Evolutionary conservation across 2,329 filamentous ascomycete species (phyloP).

Genomic region (Aspergillus neotritici): DNA sequence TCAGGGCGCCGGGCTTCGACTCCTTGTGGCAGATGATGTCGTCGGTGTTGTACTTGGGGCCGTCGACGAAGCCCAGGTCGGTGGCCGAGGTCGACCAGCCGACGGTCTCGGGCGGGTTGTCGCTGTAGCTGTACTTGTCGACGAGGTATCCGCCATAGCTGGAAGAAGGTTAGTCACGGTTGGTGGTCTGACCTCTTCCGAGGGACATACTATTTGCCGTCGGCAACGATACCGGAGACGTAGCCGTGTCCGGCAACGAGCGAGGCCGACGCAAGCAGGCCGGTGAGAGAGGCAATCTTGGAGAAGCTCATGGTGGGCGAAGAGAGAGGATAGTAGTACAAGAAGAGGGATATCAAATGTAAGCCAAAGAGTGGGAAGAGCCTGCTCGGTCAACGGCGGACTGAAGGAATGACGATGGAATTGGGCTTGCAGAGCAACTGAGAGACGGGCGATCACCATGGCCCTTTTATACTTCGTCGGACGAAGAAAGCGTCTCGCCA

Average conservation of each 20-base stretch:
- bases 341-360: slow-evolving; percentile 9
- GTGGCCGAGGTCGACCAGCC: slow-evolving; percentile 51
- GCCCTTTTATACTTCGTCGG: slow-evolving; percentile 13
- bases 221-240: slow-evolving; percentile 26
- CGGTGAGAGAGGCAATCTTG: slow-evolving; percentile 18
- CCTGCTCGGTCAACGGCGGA: slow-evolving; percentile 12
- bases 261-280: slow-evolving; percentile 25
- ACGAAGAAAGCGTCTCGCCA: not conserved
- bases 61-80: slow-evolving; percentile 51
- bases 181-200: slow-evolving; percentile 21
- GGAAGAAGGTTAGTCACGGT: not conserved
- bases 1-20: slow-evolving; percentile 46
- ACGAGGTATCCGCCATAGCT: slow-evolving; percentile 38
- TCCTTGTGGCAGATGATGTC: slow-evolving; percentile 59
- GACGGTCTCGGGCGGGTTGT: slow-evolving; percentile 38
- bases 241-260: slow-evolving; percentile 33
- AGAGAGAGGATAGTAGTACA: not conserved
- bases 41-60: slow-evolving; percentile 40
- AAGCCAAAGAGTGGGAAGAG: slow-evolving; percentile 8
- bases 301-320: slow-evolving; percentile 20
- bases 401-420: slow-evolving; percentile 4
- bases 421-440: not conserved
- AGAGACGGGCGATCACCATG: not conserved
- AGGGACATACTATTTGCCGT: slow-evolving; percentile 22
- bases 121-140: slow-evolving; percentile 26